Evolutionary conservation across 1,284 basidiomycete species (phyloP).

Genomic region (Cutaneotrichosporon daszewskae): DNA sequence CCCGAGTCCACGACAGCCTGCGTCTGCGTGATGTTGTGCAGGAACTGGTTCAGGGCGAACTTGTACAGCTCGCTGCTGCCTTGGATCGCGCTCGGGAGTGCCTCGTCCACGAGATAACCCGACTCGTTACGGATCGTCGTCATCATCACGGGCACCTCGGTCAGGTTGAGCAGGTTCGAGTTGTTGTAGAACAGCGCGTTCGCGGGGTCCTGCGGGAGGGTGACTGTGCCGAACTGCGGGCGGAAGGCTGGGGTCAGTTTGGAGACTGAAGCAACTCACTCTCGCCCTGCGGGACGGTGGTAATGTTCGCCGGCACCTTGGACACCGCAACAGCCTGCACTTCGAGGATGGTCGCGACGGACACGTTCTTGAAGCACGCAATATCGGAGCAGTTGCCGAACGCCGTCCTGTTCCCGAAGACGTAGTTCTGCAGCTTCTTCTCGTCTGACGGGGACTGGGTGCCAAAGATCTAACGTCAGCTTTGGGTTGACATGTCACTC

Average conservation of each 20-base stretch:
- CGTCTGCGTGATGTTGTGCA: conserved; percentile 51
- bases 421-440: not conserved
- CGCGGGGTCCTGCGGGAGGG: not conserved
- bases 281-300: not conserved
- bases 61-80: conserved; percentile 24
- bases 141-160: conserved; percentile 1
- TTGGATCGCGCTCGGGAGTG: conserved; percentile 43
- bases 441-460: not conserved
- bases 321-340: not conserved
- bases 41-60: conserved; percentile 47
- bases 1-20: conserved; percentile 51
- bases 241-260: not conserved
- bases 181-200: not conserved
- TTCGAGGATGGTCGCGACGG: not conserved
- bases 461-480: not conserved
- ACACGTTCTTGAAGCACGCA: conserved; percentile 3
- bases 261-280: not conserved
- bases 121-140: not conserved
- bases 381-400: conserved; percentile 1
- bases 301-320: not conserved
- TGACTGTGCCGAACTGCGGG: conserved; percentile 1
- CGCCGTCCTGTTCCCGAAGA: not conserved
- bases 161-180: not conserved
- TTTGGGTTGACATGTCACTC: conserved; percentile 19
- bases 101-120: not conserved